A percentile compares a stretch with the other conserved stretches of the same genome.
Evolutionary conservation across 2,329 filamentous ascomycete genomes (phyloP).

Genomic region (Arthrobotrys sphaeroides): DNA sequence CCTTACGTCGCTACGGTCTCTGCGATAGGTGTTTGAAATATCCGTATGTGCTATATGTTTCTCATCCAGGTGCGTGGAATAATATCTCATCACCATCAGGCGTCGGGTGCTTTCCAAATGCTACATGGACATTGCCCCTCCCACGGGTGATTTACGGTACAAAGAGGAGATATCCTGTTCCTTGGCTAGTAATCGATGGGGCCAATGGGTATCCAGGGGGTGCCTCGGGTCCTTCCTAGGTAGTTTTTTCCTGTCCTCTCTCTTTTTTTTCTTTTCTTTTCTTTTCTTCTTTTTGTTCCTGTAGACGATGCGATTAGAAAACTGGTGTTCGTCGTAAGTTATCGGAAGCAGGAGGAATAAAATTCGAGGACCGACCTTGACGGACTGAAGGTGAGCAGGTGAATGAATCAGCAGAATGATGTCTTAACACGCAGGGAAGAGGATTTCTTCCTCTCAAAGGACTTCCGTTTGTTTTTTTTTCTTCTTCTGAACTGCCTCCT

Average conservation of each 20-base stretch:
- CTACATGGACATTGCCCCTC: constrained; percentile 54
- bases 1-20: constrained; percentile 47
- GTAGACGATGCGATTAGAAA: constrained; percentile 53
- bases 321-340: constrained; percentile 33
- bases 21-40: constrained; percentile 30
- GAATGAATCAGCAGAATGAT: constrained; percentile 52
- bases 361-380: constrained; percentile 48
- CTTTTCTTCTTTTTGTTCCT: constrained; percentile 34
- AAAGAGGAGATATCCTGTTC: constrained; percentile 51
- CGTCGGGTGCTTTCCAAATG: constrained; percentile 50
- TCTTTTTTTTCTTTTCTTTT: constrained; percentile 16
- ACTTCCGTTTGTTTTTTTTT: constrained; percentile 41
- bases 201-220: constrained; percentile 52
- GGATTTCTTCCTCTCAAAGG: constrained; percentile 50
- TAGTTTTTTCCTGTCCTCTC: constrained; percentile 28
- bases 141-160: constrained; percentile 52
- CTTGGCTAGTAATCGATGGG: constrained; percentile 54
- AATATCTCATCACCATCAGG: constrained; percentile 54
- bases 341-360: constrained; percentile 42
- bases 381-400: constrained; percentile 44
- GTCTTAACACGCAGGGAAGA: constrained; percentile 54
- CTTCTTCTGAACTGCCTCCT: constrained; percentile 28
- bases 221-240: constrained; percentile 53
- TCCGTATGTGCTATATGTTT: constrained; percentile 38
- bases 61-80: constrained; percentile 52